These are phyloP conservation scores for Leccinum pellstonianum DNA, from an alignment of 768 basidiomycete species.

Conservation along the genomic window DNA sequence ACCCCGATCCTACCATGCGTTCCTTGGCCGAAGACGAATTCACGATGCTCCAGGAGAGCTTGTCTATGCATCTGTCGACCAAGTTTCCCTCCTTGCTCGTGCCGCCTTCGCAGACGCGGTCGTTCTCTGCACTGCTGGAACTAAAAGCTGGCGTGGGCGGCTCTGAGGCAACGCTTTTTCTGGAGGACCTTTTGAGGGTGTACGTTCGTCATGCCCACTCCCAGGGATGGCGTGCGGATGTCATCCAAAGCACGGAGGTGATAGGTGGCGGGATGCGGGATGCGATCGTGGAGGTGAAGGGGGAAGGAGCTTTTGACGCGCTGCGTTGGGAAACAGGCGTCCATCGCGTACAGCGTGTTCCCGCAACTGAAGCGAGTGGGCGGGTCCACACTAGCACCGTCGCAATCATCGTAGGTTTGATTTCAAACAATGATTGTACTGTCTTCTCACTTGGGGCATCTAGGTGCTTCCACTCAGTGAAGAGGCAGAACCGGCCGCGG, in stretches of 20 bases:
- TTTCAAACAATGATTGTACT: neutral
- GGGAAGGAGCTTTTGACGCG: constrained; percentile 72
- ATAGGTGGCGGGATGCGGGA: constrained; percentile 72
- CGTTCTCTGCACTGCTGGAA: constrained; percentile 80
- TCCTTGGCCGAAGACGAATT: constrained; percentile 71
- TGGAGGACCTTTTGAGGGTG: constrained; percentile 76
- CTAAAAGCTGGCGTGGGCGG: constrained; percentile 94
- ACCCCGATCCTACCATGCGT: constrained; percentile 76
- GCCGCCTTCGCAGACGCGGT: constrained; percentile 63
- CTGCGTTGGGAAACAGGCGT: constrained; percentile 93
- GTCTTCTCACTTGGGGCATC: neutral
- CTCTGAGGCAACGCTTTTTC: constrained; percentile 81
- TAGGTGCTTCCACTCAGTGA: constrained; percentile 83
- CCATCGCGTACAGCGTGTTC: constrained; percentile 92
- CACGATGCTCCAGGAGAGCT: constrained; percentile 38
- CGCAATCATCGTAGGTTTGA: constrained; percentile 67
- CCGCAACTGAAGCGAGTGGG: constrained; percentile 84
- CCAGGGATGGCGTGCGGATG: constrained; percentile 58
- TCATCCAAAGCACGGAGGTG: constrained; percentile 58
- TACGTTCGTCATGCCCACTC: constrained; percentile 63
- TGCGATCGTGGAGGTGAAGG: constrained; percentile 77
- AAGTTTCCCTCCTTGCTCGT: constrained; percentile 73
- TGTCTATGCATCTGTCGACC: constrained; percentile 27
- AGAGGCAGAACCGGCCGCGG: constrained; percentile 49
- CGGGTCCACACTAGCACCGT: constrained; percentile 92